Conservation (phyloP, 176 grass and related monocot genomes). For the Oropetium thomaeum region DNA sequence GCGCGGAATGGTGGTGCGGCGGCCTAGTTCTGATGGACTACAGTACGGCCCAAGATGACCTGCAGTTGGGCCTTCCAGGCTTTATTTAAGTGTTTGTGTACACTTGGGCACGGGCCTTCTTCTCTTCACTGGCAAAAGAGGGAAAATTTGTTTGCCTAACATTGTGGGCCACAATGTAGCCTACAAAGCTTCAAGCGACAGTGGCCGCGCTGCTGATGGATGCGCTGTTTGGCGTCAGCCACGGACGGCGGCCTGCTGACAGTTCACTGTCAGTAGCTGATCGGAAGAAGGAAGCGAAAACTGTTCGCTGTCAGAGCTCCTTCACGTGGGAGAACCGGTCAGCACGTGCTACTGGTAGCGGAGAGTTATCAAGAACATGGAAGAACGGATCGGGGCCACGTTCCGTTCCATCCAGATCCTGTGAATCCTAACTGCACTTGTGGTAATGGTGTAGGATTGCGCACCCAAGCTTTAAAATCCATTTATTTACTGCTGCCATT, state of each 20-base stretch:
- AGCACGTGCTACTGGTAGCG: background rate
- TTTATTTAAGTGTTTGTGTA: background rate
- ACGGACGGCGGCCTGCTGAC: background rate
- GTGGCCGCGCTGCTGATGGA: background rate
- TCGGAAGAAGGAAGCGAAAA: background rate
- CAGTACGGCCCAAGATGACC: background rate
- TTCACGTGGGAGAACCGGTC: constrained; percentile 14
- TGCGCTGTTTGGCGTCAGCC: background rate
- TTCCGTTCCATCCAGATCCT: background rate
- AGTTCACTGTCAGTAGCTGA: background rate
- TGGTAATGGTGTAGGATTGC: no score
- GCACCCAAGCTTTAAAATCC: background rate
- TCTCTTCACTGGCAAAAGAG: background rate
- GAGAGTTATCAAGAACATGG: background rate
- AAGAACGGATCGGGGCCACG: background rate
- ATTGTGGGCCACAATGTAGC: background rate
- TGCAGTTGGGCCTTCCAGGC: background rate
- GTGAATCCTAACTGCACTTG: background rate
- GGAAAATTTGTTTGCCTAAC: no score
- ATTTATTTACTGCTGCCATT: background rate
- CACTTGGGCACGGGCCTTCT: background rate
- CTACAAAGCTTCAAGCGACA: background rate
- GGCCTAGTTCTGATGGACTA: no score
- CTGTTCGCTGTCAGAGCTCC: background rate
- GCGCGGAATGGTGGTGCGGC: background rate